phyloP scores from a whole-genome alignment of 2,329 filamentous ascomycete genomes.

The Amesomyces nigricolor region DNA sequence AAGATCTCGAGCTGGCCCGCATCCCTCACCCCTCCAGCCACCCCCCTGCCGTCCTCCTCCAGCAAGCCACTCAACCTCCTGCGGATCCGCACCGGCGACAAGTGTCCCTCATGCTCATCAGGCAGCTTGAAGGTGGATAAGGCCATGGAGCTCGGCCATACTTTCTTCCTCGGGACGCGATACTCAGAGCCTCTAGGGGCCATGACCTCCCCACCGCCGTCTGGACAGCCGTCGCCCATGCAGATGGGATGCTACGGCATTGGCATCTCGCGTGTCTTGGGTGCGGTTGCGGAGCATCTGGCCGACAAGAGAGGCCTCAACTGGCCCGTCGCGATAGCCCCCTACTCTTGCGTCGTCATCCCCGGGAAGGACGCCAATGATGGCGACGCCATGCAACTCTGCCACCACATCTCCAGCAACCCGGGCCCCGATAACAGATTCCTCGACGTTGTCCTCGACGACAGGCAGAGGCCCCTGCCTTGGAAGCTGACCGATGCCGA shows the following conservation, averaged over 20 bases:
- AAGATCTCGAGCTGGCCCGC: conserved; percentile 18
- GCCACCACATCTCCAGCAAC: conserved; percentile 12
- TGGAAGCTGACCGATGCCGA: conserved; percentile 94
- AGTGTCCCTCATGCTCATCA: conserved; percentile 63
- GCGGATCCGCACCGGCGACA: conserved; percentile 60
- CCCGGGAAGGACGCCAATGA: conserved; percentile 16
- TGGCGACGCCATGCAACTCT: conserved; percentile 17
- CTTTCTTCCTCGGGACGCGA: conserved; percentile 85
- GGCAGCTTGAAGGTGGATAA: conserved; percentile 60
- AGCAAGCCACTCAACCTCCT: conserved; percentile 55
- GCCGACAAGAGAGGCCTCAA: conserved; percentile 69
- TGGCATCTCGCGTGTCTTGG: conserved; percentile 84
- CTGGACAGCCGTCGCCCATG: conserved; percentile 44
- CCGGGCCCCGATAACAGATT: conserved; percentile 8
- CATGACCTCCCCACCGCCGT: conserved; percentile 41
- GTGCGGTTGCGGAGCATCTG: conserved; percentile 72
- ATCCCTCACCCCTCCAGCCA: not conserved
- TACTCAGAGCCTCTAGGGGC: conserved; percentile 75
- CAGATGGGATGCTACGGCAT: conserved; percentile 98
- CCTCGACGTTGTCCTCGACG: conserved; percentile 68
- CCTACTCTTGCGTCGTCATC: conserved; percentile 46
- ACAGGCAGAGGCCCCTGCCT: conserved; percentile 56
- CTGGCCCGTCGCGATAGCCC: conserved; percentile 83
- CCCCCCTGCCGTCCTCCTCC: not conserved
- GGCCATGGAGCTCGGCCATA: conserved; percentile 88